Evolutionary conservation across 179 eudicot genomes (phyloP).

Genomic region (Camellia oleifera): DNA sequence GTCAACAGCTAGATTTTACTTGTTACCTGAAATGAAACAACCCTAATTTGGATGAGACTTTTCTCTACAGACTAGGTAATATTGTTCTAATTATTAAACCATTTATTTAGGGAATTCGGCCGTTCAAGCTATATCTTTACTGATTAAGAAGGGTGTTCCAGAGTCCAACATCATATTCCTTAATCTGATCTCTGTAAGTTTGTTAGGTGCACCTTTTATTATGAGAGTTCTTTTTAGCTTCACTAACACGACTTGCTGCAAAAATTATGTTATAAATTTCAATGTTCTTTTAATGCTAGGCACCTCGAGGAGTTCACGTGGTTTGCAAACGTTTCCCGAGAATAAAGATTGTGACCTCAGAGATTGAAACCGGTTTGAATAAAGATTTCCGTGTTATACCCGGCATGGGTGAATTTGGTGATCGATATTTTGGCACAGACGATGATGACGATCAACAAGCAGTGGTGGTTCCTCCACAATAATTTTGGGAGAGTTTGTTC

Average conservation of each 20-base stretch:
- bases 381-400: slow-evolving; percentile 90
- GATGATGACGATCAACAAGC: slow-evolving; percentile 55
- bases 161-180: slow-evolving; percentile 80
- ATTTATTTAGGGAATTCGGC: slow-evolving; percentile 80
- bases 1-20: neutral
- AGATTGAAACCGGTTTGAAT: slow-evolving; percentile 82
- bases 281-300: slow-evolving; percentile 34
- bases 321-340: slow-evolving; percentile 90
- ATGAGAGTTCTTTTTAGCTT: neutral
- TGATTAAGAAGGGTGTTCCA: slow-evolving; percentile 90
- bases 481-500: slow-evolving; percentile 3
- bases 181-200: slow-evolving; percentile 75
- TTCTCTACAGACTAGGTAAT: neutral
- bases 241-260: neutral
- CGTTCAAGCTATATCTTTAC: slow-evolving; percentile 81
- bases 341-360: slow-evolving; percentile 93
- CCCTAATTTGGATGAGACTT: neutral
- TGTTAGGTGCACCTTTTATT: neutral
- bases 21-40: too few relatives aligned
- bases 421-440: slow-evolving; percentile 94
- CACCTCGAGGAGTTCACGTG: slow-evolving; percentile 96
- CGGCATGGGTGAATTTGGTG: slow-evolving; percentile 97
- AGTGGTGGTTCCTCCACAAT: slow-evolving; percentile 13
- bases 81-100: neutral
- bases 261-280: neutral